Percentiles rank a stretch among this genome's conserved stretches.
phyloP scores from a whole-genome alignment of 2,329 filamentous ascomycete genomes.

The Nemania diffusa region DNA sequence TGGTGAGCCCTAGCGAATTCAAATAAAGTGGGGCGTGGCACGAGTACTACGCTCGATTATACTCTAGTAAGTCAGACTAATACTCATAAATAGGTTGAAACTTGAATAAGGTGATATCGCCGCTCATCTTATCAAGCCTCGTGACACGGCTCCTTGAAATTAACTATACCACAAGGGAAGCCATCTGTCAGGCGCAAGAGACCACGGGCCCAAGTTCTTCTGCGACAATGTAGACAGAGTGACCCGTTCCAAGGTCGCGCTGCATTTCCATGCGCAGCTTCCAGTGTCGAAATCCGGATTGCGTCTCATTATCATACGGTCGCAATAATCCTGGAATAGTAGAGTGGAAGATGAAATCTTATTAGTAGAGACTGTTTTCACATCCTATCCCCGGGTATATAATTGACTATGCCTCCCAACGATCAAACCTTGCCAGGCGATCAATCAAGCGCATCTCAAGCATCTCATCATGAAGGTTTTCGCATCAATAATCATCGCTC shows the following conservation, averaged over 20 bases:
- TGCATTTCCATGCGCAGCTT: constrained; percentile 16
- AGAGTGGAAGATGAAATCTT: neutral
- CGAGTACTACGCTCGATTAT: too few species aligned
- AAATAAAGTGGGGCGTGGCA: too few species aligned
- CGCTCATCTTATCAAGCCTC: too few species aligned
- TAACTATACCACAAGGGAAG: too few species aligned
- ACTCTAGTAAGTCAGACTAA: too few species aligned
- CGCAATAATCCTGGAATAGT: neutral
- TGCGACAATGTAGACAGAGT: neutral
- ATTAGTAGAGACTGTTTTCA: neutral
- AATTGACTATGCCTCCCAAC: neutral
- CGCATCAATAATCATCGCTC: neutral
- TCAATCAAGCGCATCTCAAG: neutral
- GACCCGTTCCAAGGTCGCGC: constrained; percentile 15
- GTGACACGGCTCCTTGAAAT: too few species aligned
- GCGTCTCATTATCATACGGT: neutral
- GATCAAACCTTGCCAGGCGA: neutral
- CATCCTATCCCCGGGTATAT: neutral
- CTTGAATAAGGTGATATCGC: too few species aligned
- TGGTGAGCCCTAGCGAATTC: too few species aligned
- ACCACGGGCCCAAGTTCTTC: too few species aligned
- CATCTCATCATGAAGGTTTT: constrained; percentile 17
- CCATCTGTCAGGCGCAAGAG: too few species aligned
- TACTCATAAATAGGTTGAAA: too few species aligned
- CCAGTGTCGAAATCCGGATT: constrained; percentile 12